A percentile compares a stretch with the other conserved stretches of the same genome.
Evolutionary conservation across 108 stramenopile genomes (phyloP).

Genomic region (Skeletonema costatum): DNA sequence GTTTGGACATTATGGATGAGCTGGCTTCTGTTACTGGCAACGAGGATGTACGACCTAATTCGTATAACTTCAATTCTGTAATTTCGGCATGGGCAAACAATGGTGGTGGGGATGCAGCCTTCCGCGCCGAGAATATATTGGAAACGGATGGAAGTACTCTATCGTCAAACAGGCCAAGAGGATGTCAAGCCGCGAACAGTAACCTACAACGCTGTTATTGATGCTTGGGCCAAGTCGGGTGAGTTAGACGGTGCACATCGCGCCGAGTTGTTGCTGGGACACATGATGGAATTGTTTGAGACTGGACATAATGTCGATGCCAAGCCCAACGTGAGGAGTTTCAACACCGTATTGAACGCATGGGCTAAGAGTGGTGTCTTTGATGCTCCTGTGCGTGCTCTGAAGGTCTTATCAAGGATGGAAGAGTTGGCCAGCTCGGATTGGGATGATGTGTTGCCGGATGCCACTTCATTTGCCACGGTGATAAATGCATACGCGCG

Average conservation of each 20-base stretch:
- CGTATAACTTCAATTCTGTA: slow-evolving; percentile 60
- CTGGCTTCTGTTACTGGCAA: slow-evolving; percentile 48
- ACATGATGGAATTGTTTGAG: slow-evolving; percentile 57
- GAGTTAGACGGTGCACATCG: slow-evolving; percentile 35
- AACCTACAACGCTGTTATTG: slow-evolving; percentile 56
- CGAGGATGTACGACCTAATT: slow-evolving; percentile 61
- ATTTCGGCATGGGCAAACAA: slow-evolving; percentile 71
- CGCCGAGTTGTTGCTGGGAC: slow-evolving; percentile 55
- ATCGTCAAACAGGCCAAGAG: slow-evolving; percentile 47
- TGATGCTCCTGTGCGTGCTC: slow-evolving; percentile 56
- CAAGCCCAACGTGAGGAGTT: slow-evolving; percentile 60
- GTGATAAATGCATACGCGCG: slow-evolving; percentile 76
- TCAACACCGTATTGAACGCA: slow-evolving; percentile 61
- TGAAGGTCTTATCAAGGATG: slow-evolving; percentile 63
- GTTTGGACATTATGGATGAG: slow-evolving; percentile 62
- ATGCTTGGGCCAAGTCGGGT: slow-evolving; percentile 53
- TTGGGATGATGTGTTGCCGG: slow-evolving; percentile 56
- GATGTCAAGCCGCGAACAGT: slow-evolving; percentile 65
- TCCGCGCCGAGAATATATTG: slow-evolving; percentile 65
- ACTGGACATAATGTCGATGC: slow-evolving; percentile 44
- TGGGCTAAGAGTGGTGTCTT: slow-evolving; percentile 66
- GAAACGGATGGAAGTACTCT: slow-evolving; percentile 66
- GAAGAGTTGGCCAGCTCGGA: slow-evolving; percentile 43
- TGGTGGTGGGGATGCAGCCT: slow-evolving; percentile 52
- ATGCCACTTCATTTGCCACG: slow-evolving; percentile 65